Base-by-base conservation (phyloP, 2,329 filamentous ascomycete species). In the Ophiognomonia clavigignenti-juglandacearum region DNA sequence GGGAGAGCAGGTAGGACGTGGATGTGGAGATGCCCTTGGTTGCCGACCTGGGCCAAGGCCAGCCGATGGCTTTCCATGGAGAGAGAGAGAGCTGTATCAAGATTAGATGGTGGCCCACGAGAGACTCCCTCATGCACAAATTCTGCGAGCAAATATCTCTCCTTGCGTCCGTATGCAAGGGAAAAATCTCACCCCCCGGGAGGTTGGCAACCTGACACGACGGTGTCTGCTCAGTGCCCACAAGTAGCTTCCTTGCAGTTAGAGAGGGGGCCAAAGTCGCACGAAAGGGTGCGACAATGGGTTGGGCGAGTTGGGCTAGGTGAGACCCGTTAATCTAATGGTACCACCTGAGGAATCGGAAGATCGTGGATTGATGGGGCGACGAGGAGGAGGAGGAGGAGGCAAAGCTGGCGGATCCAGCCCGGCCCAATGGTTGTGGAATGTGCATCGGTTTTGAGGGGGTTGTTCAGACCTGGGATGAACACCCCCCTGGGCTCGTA, bases 291-390 rank as follows among this genome's bases (percentile, higher is more conserved):
- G 23, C 41, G 38, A 48, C 41, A 42, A 18, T 48, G 45, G 49
- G 45, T 45, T 48, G 49, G 42, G 45, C 41, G 32, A 45, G 41
- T 48, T 48, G n/a, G 38, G 31, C 29, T 48, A 26, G 24, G 45
- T 51, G 45, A 42, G 37, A 45, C 49, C 38, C 41, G 41, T 48
- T 51, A 45, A 48, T 48, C 27, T 48, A 45, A 11, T 19, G 39
- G 45, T 48, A 10, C 23, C 41, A 45, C 45, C 26, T 42, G 18
- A 42, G 23, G 26, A 22, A 40, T 48, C 42, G 41, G 37, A 40
- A 39, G 32, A 43, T 45, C 32, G 36, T 35, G 29, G 39, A 39
- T 39, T 16, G 39, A 18, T 27, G 19, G 22, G n/a, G 22, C 22
- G 32, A 24, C 13, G 38, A 24, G 6, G 19, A 19, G 18, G 14